Evolutionary conservation across 2,329 filamentous ascomycete species (phyloP).

Genomic region (Mycogone perniciosa): DNA sequence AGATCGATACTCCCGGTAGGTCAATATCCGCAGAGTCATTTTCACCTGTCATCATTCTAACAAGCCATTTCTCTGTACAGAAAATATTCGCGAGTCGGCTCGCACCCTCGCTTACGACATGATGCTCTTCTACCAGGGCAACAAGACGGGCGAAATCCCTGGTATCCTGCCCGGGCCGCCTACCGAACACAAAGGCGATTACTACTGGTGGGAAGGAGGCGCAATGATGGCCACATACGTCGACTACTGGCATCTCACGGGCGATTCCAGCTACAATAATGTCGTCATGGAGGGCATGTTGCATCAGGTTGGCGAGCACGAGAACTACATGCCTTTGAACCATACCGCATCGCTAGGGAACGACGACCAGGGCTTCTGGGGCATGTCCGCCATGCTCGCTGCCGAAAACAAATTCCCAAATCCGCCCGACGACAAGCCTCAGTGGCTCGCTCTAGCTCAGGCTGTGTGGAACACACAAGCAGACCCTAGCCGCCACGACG

Average conservation of each 20-base stretch:
- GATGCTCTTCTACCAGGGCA: constrained; percentile 45
- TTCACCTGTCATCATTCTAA: neutral
- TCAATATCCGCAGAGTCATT: neutral
- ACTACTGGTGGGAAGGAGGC: constrained; percentile 71
- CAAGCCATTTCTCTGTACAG: constrained; percentile 22
- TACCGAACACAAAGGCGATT: constrained; percentile 39
- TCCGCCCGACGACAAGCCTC: constrained; percentile 44
- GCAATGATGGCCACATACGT: constrained; percentile 63
- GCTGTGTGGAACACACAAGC: constrained; percentile 62
- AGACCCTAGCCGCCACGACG: constrained; percentile 54
- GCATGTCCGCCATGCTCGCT: constrained; percentile 59
- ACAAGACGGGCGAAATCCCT: constrained; percentile 44
- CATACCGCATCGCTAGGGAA: constrained; percentile 57
- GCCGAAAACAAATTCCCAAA: constrained; percentile 59
- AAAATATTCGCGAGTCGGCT: constrained; percentile 41
- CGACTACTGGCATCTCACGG: constrained; percentile 65
- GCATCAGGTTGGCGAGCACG: constrained; percentile 50
- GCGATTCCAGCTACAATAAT: constrained; percentile 56
- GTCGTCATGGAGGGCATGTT: constrained; percentile 51
- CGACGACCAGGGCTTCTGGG: constrained; percentile 68
- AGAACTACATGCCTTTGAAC: constrained; percentile 56
- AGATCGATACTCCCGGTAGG: constrained; percentile 27
- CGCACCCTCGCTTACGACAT: constrained; percentile 43
- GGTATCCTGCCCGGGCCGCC: constrained; percentile 54
- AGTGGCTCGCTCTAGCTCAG: constrained; percentile 61